These are phyloP conservation scores for Camellia granthamiana DNA, from an alignment of 148 eudicot genomes.

Conservation along the genomic window DNA sequence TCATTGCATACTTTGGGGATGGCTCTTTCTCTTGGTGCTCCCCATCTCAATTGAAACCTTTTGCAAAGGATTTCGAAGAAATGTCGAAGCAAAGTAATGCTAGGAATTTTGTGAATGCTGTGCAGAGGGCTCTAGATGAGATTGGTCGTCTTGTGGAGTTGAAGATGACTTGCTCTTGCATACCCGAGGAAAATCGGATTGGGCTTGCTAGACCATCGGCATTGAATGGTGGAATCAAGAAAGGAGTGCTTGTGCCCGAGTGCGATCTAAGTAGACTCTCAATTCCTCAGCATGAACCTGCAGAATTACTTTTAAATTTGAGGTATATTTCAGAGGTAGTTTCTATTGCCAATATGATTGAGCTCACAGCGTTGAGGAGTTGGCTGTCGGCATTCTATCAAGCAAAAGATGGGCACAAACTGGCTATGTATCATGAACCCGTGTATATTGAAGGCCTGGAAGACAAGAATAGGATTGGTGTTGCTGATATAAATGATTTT, in stretches of 20 bases:
- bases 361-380: conserved; percentile 42
- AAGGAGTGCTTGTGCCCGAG: conserved; percentile 49
- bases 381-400: conserved; percentile 50
- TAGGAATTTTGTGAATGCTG: conserved; percentile 53
- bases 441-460: conserved; percentile 44
- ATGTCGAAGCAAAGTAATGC: conserved; percentile 55
- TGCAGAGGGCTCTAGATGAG: conserved; percentile 49
- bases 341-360: conserved; percentile 30
- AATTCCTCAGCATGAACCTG: conserved; percentile 30
- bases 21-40: conserved; percentile 79
- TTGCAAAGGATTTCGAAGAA: conserved; percentile 54
- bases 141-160: conserved; percentile 40
- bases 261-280: conserved; percentile 33
- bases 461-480: conserved; percentile 23
- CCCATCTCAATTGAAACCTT: conserved; percentile 60
- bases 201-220: conserved; percentile 27
- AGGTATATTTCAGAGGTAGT: conserved; percentile 24
- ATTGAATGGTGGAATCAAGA: conserved; percentile 59
- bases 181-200: conserved; percentile 19
- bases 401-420: conserved; percentile 34
- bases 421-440: conserved; percentile 41
- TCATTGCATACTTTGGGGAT: conserved; percentile 83
- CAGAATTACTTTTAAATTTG: conserved; percentile 31
- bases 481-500: conserved; percentile 12
- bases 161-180: conserved; percentile 38